Evolutionary conservation across 441 rosid species (phyloP), one percentile per base, ranked within the genome.

Genomic region (Arabidopsis hybrid): DNA sequence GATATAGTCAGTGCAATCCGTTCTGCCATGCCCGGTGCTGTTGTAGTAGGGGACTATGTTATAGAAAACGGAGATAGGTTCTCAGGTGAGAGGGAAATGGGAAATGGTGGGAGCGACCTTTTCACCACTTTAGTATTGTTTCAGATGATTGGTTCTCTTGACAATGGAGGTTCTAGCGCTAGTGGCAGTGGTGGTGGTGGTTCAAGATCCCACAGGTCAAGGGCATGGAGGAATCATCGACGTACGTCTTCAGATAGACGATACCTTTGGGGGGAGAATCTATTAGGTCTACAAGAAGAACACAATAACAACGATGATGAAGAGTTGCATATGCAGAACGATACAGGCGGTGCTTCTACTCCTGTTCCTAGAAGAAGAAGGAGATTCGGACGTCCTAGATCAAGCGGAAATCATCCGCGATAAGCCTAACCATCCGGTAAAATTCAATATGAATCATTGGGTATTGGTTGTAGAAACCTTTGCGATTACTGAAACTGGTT

Each of bases 41-140:
- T 91, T 39, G 96, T 94, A 7, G 92, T 94, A 72, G 99, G 97
- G 46, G 99, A 94, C 78, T 94, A 92, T 82, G 97, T 87, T 12
- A 84, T 94, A 17, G 99, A 94, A 72, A 88, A 90, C 79, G 91
- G 97, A 45, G 92, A 89, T 65, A 88, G 93, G 76, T 72, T 85
- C 16, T 43, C 89, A 10, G 81, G 70, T 56, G 93, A 81, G 66
- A 86, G 93, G 69, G 96, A 82, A 65, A 74, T 56, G n/a, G 84
- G 57, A 56, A 69, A 81, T 40, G 63, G 72, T 3, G 84, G 85
- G 49, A 79, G 81, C 71, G 82, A 88, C 12, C 83, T 91, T 55
- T 88, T 82, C 92, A 86, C 88, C 45, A 88, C 95, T 58, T 84
- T 90, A 75, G 86, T 90, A 56, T 77, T 94, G 81, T 87, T 92